phyloP scores from a whole-genome alignment of 768 basidiomycete genomes.

The Suillus hirtellus region DNA sequence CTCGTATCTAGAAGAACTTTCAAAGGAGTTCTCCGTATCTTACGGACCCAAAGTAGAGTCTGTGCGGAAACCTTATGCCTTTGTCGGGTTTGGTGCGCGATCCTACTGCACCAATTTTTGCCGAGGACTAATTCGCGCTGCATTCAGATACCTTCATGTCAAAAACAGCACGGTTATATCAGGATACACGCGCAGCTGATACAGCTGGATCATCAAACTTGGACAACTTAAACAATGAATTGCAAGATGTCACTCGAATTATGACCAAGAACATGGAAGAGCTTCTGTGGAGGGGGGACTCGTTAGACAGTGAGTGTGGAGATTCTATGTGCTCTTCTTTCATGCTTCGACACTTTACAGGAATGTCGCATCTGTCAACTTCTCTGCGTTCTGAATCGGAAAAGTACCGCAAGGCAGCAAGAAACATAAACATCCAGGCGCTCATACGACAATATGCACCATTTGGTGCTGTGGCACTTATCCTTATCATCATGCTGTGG shows the following conservation, averaged over 20 bases:
- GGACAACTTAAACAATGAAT: conserved; percentile 90
- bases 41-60: conserved; percentile 94
- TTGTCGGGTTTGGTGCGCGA: conserved; percentile 90
- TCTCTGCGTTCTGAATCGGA: conserved; percentile 95
- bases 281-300: conserved; percentile 96
- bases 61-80: conserved; percentile 96
- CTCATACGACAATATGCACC: conserved; percentile 97
- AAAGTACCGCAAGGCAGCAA: conserved; percentile 94
- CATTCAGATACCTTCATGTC: conserved; percentile 94
- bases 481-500: conserved; percentile 75
- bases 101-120: conserved; percentile 5
- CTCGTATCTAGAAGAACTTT: conserved; percentile 94
- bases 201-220: conserved; percentile 66
- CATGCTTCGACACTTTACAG: conserved; percentile 39
- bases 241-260: conserved; percentile 97
- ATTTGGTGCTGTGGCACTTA: conserved; percentile 74
- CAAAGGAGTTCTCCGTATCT: conserved; percentile 90
- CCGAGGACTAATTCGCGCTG: conserved; percentile 10
- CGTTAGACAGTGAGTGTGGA: conserved; percentile 76
- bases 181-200: conserved; percentile 85
- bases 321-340: neutral
- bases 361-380: conserved; percentile 96
- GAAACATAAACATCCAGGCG: conserved; percentile 91
- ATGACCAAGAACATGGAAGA: conserved; percentile 99
- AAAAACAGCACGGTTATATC: conserved; percentile 93